Evolutionary conservation across 192 early-diverging fungal genomes (phyloP).

Genomic region (Allomyces macrogynus): DNA sequence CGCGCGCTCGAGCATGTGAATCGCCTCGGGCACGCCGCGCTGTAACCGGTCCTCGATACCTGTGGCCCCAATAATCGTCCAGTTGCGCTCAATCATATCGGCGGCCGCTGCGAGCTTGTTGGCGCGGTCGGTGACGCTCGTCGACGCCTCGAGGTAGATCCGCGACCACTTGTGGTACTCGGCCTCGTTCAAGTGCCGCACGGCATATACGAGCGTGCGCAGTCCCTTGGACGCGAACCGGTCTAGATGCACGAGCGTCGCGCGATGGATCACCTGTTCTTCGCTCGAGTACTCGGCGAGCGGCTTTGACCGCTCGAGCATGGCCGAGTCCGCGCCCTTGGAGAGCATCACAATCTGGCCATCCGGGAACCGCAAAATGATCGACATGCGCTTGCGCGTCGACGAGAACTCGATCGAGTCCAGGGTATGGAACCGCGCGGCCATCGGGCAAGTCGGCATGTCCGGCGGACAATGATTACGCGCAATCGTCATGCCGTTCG

Average conservation of each 20-base stretch:
- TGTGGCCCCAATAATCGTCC: slow-evolving; percentile 27
- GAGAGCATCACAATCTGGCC: slow-evolving; percentile 57
- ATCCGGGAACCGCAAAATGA: slow-evolving; percentile 49
- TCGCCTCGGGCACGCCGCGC: slow-evolving; percentile 35
- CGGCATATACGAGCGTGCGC: slow-evolving; percentile 62
- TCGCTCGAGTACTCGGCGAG: slow-evolving; percentile 10
- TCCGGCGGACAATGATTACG: slow-evolving; percentile 4
- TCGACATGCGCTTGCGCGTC: slow-evolving; percentile 75
- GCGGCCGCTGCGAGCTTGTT: slow-evolving; percentile 16
- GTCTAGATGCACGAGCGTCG: slow-evolving; percentile 41
- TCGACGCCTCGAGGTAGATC: slow-evolving; percentile 48
- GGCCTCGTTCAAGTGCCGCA: slow-evolving; percentile 33
- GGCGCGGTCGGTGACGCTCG: slow-evolving; percentile 38
- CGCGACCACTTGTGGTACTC: slow-evolving; percentile 49
- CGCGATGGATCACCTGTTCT: slow-evolving; percentile 33
- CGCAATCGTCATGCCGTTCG: slow-evolving; percentile 1
- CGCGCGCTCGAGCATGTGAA: slow-evolving; percentile 24
- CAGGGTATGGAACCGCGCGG: slow-evolving; percentile 34
- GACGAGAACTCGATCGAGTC: slow-evolving; percentile 67
- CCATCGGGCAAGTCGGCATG: slow-evolving; percentile 7
- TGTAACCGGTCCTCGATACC: slow-evolving; percentile 41
- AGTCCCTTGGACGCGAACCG: slow-evolving; percentile 57
- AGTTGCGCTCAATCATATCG: slow-evolving; percentile 22
- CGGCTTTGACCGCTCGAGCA: slow-evolving; percentile 7
- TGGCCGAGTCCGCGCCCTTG: slow-evolving; percentile 28